Conservation (phyloP, 768 basidiomycete species). For the Naganishia randhawae region DNA sequence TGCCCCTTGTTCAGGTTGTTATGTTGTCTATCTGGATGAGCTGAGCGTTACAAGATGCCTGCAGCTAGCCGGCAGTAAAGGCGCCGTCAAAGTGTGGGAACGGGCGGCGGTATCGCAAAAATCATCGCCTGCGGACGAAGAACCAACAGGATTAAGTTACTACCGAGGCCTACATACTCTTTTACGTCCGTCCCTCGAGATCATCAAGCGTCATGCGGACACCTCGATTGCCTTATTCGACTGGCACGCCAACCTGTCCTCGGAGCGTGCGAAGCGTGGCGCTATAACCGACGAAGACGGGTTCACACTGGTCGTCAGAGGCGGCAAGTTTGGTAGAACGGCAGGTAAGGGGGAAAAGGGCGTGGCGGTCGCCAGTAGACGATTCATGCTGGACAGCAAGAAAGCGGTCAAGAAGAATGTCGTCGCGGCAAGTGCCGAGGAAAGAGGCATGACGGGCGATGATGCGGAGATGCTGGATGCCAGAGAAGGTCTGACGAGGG, state of each 20-base stretch:
- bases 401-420: conserved; percentile 29
- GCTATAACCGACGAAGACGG: conserved; percentile 91
- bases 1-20: conserved; percentile 59
- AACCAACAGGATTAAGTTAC: conserved; percentile 68
- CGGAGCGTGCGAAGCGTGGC: conserved; percentile 53
- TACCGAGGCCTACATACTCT: conserved; percentile 64
- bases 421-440: conserved; percentile 34
- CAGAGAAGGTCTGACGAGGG: conserved; percentile 56
- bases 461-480: conserved; percentile 31
- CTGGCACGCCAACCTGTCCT: conserved; percentile 55
- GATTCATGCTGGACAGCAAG: conserved; percentile 52
- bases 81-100: conserved; percentile 4
- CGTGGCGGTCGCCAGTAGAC: conserved; percentile 63
- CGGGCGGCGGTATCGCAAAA: not conserved
- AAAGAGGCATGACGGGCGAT: conserved; percentile 36
- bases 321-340: conserved; percentile 82
- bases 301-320: conserved; percentile 88
- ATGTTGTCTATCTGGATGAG: conserved; percentile 23
- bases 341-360: conserved; percentile 81
- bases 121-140: conserved; percentile 53
- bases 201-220: conserved; percentile 74
- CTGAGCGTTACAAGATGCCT: conserved; percentile 8
- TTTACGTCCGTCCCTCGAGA: conserved; percentile 70
- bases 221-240: conserved; percentile 73
- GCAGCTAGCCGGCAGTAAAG: not conserved